These are phyloP conservation scores for Kandelia obovata DNA, from an alignment of 345 rosid genomes.

Conservation along the genomic window DNA sequence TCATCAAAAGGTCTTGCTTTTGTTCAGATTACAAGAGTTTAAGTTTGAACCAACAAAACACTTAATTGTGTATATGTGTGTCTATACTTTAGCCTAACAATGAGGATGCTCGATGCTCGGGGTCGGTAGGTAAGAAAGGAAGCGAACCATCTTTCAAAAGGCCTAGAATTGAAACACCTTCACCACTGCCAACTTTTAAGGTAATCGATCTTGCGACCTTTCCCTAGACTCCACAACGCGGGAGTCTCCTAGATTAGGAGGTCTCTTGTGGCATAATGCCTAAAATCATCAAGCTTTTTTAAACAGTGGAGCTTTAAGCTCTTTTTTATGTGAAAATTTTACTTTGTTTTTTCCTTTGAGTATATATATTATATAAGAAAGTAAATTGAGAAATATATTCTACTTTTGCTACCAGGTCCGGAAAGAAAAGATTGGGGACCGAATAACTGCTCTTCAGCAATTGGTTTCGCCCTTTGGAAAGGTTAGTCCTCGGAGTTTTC, in stretches of 20 bases:
- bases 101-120: slow-evolving; percentile 12
- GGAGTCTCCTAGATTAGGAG: background rate
- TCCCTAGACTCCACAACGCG: background rate
- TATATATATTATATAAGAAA: background rate
- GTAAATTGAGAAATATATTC: background rate
- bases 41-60: background rate
- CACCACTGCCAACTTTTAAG: slow-evolving; percentile 35
- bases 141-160: slow-evolving; percentile 26
- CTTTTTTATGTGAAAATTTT: background rate
- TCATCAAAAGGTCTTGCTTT: background rate
- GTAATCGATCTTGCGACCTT: slow-evolving; percentile 5
- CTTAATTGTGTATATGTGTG: background rate
- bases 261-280: background rate
- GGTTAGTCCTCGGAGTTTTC: slow-evolving; percentile 29
- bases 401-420: slow-evolving; percentile 23
- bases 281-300: background rate
- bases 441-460: slow-evolving; percentile 38
- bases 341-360: background rate
- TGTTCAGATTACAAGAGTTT: background rate
- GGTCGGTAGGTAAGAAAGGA: slow-evolving; percentile 19
- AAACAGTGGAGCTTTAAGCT: background rate
- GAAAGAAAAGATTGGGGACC: slow-evolving; percentile 37
- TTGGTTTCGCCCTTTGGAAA: slow-evolving; percentile 39
- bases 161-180: slow-evolving; percentile 35
- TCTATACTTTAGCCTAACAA: slow-evolving; percentile 5